These are phyloP conservation scores for Penicillium rolfsii DNA, from an alignment of 2,329 filamentous ascomycete genomes.

Conservation along the genomic window DNA sequence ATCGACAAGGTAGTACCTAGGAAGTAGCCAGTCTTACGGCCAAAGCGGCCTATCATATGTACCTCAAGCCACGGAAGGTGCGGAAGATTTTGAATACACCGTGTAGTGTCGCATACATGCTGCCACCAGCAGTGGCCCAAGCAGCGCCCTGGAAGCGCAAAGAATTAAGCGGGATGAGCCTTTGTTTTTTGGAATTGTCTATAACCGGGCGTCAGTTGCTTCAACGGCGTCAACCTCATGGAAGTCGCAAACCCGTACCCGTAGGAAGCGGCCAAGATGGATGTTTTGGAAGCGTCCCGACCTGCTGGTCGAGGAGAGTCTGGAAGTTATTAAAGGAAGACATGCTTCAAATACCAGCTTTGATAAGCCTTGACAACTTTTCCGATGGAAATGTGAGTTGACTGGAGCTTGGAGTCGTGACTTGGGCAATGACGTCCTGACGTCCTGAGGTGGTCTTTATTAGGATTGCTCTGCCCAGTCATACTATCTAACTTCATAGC, in stretches of 20 bases:
- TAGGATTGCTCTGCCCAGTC: not conserved
- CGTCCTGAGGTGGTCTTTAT: not conserved
- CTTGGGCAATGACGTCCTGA: not conserved
- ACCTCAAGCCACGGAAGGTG: conserved; percentile 26
- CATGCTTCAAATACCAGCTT: conserved; percentile 6
- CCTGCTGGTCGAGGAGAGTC: conserved; percentile 23
- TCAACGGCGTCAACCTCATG: not conserved
- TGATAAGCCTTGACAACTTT: not conserved
- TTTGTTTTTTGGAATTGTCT: conserved; percentile 14
- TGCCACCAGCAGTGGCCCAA: conserved; percentile 28
- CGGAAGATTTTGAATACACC: conserved; percentile 26
- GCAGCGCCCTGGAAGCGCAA: conserved; percentile 27
- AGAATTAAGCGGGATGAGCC: conserved; percentile 20
- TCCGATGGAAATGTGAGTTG: not conserved
- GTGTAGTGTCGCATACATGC: conserved; percentile 27
- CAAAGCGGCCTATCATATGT: conserved; percentile 17
- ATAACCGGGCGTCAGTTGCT: not conserved
- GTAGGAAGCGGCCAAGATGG: conserved; percentile 11
- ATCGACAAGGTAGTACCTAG: too few species aligned
- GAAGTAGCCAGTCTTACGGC: too few species aligned
- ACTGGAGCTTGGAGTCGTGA: not conserved
- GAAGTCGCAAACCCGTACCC: not conserved
- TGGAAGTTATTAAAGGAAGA: conserved; percentile 23
- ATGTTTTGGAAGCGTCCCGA: conserved; percentile 17
- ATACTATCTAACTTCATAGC: not conserved